Evolutionary conservation across 169 alveolate species (phyloP), one percentile per base, ranked within the genome.

Genomic region (Neospora caninum): DNA sequence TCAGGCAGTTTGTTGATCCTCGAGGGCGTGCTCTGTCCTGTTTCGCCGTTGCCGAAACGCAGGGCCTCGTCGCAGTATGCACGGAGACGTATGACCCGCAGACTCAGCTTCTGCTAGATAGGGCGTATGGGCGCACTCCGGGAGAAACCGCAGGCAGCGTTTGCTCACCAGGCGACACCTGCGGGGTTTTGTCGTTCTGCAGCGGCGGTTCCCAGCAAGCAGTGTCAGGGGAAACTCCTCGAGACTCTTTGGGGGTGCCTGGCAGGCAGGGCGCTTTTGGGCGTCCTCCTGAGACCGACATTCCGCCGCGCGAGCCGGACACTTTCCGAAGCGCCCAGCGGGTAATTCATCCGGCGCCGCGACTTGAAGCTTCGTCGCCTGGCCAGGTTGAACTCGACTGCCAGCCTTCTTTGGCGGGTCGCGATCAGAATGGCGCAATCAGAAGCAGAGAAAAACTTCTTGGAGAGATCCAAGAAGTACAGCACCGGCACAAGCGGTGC

Each of bases 21-120:
- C 69, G 94, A 6, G 94, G 94, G 4, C 67, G 94, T 7, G 88
- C 94, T 0, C 1, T 91, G 31, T 39, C 86, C 88, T 91, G 94
- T 36, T 91, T 91, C 69, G 94, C 94, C 34, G 89, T 91, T 0
- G 42, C 89, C 9, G 78, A 45, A 36, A 20, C 38, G 41, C 86
- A 80, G 42, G 94, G 64, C 20, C 69, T 78, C 39, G 80, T 82
- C 39, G 94, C 94, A 16, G 88, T 91, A 25, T 70, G 78, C 49
- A 80, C 83, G 1, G 83, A 45, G 31, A 6, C 88, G 6, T 91
- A 91, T 78, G 69, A 27, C n/a, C 89, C 38, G 10, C 69, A 38
- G 22, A 42, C 64, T 39, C 89, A 42, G 67, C 20, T 0, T 1
- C 9, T 82, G 69, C 89, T 82, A 2, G 39, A 41, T 13, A 27